Conservation (phyloP, 2,329 filamentous ascomycete species). For the Trichoderma arundinaceum region DNA sequence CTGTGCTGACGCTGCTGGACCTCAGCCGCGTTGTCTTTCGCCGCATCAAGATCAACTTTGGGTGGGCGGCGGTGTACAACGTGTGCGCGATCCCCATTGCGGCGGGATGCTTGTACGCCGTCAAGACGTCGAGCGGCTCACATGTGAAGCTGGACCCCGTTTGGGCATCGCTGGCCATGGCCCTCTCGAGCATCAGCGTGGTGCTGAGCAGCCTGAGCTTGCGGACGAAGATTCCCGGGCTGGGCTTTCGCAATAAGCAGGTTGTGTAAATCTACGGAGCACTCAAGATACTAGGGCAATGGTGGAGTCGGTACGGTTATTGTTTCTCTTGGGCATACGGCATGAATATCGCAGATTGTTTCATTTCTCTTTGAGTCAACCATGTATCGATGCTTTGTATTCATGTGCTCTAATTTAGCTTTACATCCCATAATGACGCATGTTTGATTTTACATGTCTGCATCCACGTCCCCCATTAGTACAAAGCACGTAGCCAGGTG, state of each 20-base stretch:
- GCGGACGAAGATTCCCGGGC: slow-evolving; percentile 54
- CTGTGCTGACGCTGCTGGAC: slow-evolving; percentile 74
- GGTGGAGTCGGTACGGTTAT: background rate
- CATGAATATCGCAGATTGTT: background rate
- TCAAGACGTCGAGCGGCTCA: slow-evolving; percentile 52
- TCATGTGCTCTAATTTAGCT: background rate
- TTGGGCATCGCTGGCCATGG: slow-evolving; percentile 93
- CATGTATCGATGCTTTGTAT: background rate
- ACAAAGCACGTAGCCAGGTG: too few species aligned
- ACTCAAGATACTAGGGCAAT: background rate
- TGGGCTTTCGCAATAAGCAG: slow-evolving; percentile 49
- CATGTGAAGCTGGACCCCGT: slow-evolving; percentile 74
- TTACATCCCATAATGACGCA: background rate
- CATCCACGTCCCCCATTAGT: too few species aligned
- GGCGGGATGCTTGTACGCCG: slow-evolving; percentile 74
- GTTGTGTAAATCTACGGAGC: slow-evolving; percentile 1
- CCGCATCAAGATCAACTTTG: slow-evolving; percentile 83
- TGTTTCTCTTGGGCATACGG: background rate
- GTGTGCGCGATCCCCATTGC: slow-evolving; percentile 77
- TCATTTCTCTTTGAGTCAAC: background rate
- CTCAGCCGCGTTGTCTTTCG: slow-evolving; percentile 75
- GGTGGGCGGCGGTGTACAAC: slow-evolving; percentile 86
- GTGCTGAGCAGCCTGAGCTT: slow-evolving; percentile 80
- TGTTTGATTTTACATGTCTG: too few species aligned
- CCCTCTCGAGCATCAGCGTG: slow-evolving; percentile 87